A percentile compares a stretch with the other conserved stretches of the same genome.
Conservation (phyloP, 2,329 filamentous ascomycete species). For the Myriosclerotinia duriaeana region DNA sequence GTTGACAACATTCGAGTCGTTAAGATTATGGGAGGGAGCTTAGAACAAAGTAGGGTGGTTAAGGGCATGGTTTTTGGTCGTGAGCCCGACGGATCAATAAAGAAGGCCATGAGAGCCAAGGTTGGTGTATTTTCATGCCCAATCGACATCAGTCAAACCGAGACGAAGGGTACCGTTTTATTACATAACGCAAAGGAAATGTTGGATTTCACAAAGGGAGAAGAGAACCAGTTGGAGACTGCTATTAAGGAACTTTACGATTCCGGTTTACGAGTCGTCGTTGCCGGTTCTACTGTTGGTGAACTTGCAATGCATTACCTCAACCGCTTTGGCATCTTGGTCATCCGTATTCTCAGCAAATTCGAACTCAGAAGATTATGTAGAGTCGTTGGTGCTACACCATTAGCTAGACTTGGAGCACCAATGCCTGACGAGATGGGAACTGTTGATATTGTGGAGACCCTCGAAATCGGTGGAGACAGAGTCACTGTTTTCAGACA, state of each 20-base stretch:
- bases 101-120: slow-evolving; percentile 90
- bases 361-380: slow-evolving; percentile 94
- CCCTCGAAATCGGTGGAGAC: slow-evolving; percentile 94
- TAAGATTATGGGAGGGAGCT: slow-evolving; percentile 97
- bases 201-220: slow-evolving; percentile 96
- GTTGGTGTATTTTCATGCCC: slow-evolving; percentile 96
- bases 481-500: slow-evolving; percentile 98
- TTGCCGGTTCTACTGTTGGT: slow-evolving; percentile 90
- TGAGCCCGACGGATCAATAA: slow-evolving; percentile 87
- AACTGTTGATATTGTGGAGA: slow-evolving; percentile 90
- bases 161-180: slow-evolving; percentile 97
- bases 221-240: slow-evolving; percentile 87
- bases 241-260: slow-evolving; percentile 95
- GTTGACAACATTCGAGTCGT: slow-evolving; percentile 98
- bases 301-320: slow-evolving; percentile 97
- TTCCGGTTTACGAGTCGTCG: slow-evolving; percentile 84
- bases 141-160: slow-evolving; percentile 92
- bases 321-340: slow-evolving; percentile 92
- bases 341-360: slow-evolving; percentile 96
- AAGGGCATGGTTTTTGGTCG: slow-evolving; percentile 98
- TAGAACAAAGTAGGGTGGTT: slow-evolving; percentile 91
- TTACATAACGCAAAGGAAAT: slow-evolving; percentile 98
- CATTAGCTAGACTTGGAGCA: slow-evolving; percentile 90
- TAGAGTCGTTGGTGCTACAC: slow-evolving; percentile 93
- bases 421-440: slow-evolving; percentile 99